These are phyloP conservation scores for Exutisphaerella laricina DNA, from an alignment of 2,329 filamentous ascomycete species.

Conservation along the genomic window DNA sequence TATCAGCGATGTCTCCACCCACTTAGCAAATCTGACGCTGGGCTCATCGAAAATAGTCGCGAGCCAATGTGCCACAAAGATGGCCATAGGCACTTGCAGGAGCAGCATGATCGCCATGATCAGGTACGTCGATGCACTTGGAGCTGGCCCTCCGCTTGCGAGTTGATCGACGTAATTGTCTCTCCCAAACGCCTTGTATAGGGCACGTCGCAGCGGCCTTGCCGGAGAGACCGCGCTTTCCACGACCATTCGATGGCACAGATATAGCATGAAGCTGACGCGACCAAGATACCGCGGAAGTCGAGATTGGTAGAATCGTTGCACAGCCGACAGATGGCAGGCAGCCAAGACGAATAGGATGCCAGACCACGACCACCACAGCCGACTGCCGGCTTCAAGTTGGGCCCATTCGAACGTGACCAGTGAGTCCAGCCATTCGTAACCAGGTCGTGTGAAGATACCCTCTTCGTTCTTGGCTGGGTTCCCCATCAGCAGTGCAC, in stretches of 20 bases:
- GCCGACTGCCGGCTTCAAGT: conserved; percentile 10
- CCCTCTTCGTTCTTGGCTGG: not conserved
- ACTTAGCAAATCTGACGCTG: conserved; percentile 11
- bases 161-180: conserved; percentile 6
- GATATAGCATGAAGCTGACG: conserved; percentile 22
- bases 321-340: conserved; percentile 13
- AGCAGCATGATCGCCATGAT: conserved; percentile 6
- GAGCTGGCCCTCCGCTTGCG: not conserved
- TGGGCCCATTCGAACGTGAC: conserved; percentile 6
- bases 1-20: conserved; percentile 7
- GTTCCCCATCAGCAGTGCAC: conserved; percentile 8
- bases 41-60: conserved; percentile 14
- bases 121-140: conserved; percentile 3
- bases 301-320: conserved; percentile 9
- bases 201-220: not conserved
- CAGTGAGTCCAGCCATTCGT: conserved; percentile 11
- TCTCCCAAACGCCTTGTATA: conserved; percentile 1
- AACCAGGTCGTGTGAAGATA: conserved; percentile 12
- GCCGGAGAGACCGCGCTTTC: conserved; percentile 5
- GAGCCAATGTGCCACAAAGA: conserved; percentile 15
- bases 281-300: conserved; percentile 16
- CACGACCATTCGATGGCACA: conserved; percentile 15
- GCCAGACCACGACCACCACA: conserved; percentile 18
- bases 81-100: conserved; percentile 5
- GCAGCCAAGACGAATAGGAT: conserved; percentile 15